Evolutionary conservation across 2,329 filamentous ascomycete species (phyloP).

Genomic region (Venturia pyrina): DNA sequence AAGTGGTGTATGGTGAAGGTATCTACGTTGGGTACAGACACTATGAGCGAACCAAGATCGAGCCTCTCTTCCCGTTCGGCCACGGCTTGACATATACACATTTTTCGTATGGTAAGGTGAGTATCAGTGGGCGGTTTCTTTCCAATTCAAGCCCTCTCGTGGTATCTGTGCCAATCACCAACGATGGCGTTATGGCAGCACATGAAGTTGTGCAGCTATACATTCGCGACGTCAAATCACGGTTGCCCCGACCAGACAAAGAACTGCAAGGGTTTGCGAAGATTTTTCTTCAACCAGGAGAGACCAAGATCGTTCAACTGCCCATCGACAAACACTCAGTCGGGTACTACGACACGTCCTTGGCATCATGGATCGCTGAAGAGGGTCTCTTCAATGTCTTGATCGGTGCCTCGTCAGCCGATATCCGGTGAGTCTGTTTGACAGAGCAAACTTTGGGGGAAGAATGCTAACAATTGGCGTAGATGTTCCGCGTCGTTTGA

Average conservation of each 20-base stretch:
- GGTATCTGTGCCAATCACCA: slow-evolving; percentile 41
- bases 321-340: slow-evolving; percentile 37
- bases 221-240: slow-evolving; percentile 51
- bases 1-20: slow-evolving; percentile 62
- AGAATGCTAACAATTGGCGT: not conserved
- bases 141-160: slow-evolving; percentile 35
- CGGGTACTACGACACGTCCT: slow-evolving; percentile 52
- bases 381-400: slow-evolving; percentile 52
- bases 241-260: slow-evolving; percentile 57
- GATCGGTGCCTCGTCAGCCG: slow-evolving; percentile 51
- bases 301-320: slow-evolving; percentile 25
- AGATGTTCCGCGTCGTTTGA: slow-evolving; percentile 45
- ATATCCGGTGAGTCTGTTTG: slow-evolving; percentile 47
- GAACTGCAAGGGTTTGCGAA: slow-evolving; percentile 58
- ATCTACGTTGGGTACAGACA: slow-evolving; percentile 64
- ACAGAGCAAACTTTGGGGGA: not conserved
- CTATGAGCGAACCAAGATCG: slow-evolving; percentile 53
- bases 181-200: slow-evolving; percentile 48
- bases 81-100: slow-evolving; percentile 69
- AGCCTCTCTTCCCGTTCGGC: slow-evolving; percentile 64
- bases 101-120: slow-evolving; percentile 54
- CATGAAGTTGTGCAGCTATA: slow-evolving; percentile 60
- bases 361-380: slow-evolving; percentile 55
- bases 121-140: slow-evolving; percentile 41
- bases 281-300: slow-evolving; percentile 26